Percentiles rank a stretch among this genome's conserved stretches.
Conservation (phyloP, 176 grass and related monocot genomes). For the sorghum (Sorghum bicolor) region Sorghum_bicolor_NCBIv3 NC_012873.2:59007001-59007500, state of each 20-base stretch:
- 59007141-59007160: not conserved
- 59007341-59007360: slow-evolving; percentile 53
- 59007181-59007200: not conserved
- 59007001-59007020: not conserved
- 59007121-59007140: not conserved
- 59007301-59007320: not conserved
- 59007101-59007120: not conserved
- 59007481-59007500: slow-evolving; percentile 64
- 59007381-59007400: slow-evolving; percentile 46
- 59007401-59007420: slow-evolving; percentile 7
- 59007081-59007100: not conserved
- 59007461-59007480: slow-evolving; percentile 45
- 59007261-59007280: not conserved
- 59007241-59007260: not conserved
- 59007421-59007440: not conserved
- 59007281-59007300: not conserved
- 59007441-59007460: not conserved
- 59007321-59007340: not conserved
- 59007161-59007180: not conserved
- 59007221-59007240: not conserved
- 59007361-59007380: slow-evolving; percentile 72
- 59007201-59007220: not conserved
- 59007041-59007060: not conserved
- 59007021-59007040: not conserved
- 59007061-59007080: not conserved